Conservation (phyloP, 371 early-diverging fungal genomes). For the Lichtheimia ramosa region DNA sequence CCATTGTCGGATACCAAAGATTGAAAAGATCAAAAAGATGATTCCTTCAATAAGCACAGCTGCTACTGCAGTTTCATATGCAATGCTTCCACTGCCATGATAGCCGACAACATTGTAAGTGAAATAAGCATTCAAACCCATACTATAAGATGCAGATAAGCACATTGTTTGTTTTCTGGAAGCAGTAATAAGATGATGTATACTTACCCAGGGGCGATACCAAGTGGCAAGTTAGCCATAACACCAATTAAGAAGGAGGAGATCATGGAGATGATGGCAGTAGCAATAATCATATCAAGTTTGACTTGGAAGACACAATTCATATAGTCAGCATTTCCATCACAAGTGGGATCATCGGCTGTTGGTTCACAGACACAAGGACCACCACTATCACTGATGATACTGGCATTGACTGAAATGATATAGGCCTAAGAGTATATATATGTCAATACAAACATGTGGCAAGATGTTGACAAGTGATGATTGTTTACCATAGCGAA, state of each 20-base stretch:
- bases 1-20: conserved; percentile 79
- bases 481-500: conserved; percentile 55
- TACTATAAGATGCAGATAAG: conserved; percentile 24
- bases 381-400: conserved; percentile 77
- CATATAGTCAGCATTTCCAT: conserved; percentile 52
- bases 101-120: conserved; percentile 80
- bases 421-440: conserved; percentile 18
- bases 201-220: conserved; percentile 66
- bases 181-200: not conserved
- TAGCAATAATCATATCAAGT: conserved; percentile 72
- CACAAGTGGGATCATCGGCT: conserved; percentile 45
- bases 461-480: not conserved
- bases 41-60: conserved; percentile 83
- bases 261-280: conserved; percentile 66
- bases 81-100: conserved; percentile 70
- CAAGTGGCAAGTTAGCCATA: conserved; percentile 76
- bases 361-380: conserved; percentile 63
- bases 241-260: conserved; percentile 68
- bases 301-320: conserved; percentile 62
- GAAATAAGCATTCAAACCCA: conserved; percentile 85
- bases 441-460: too few species aligned
- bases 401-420: conserved; percentile 70
- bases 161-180: not conserved
- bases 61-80: conserved; percentile 69
- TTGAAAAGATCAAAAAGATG: conserved; percentile 68